Conservation (phyloP, 2,329 filamentous ascomycete species). For the Apiospora malaysiana region DNA sequence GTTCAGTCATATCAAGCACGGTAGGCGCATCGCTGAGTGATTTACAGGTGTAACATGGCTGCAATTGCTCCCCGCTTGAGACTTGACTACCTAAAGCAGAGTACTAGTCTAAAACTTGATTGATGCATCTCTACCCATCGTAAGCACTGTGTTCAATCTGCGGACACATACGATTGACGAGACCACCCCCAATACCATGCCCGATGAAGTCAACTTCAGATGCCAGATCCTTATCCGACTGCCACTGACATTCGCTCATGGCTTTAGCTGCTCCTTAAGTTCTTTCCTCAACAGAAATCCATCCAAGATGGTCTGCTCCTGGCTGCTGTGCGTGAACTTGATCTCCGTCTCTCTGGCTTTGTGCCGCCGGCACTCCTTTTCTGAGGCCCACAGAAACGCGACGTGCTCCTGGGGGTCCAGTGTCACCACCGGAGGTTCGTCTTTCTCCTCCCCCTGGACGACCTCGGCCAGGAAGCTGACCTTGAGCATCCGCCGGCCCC, state of each 20-base stretch:
- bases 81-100: background rate
- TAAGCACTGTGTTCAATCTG: background rate
- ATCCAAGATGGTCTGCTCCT: constrained; percentile 32
- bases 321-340: constrained; percentile 33
- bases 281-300: constrained; percentile 33
- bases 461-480: constrained; percentile 37
- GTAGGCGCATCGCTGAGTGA: background rate
- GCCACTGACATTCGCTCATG: background rate
- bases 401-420: constrained; percentile 42
- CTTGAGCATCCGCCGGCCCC: constrained; percentile 33
- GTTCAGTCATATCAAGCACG: background rate
- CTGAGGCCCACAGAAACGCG: constrained; percentile 40
- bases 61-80: background rate
- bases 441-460: constrained; percentile 26
- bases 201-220: background rate
- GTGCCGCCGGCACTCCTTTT: constrained; percentile 36
- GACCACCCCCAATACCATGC: background rate
- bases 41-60: background rate
- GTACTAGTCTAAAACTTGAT: background rate
- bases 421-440: constrained; percentile 29
- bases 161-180: background rate
- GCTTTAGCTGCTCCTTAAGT: background rate
- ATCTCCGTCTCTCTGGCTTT: constrained; percentile 34
- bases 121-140: background rate
- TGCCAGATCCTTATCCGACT: background rate